Base-by-base conservation (phyloP, 441 rosid genomes). In the Euphorbia corollata region DNA sequence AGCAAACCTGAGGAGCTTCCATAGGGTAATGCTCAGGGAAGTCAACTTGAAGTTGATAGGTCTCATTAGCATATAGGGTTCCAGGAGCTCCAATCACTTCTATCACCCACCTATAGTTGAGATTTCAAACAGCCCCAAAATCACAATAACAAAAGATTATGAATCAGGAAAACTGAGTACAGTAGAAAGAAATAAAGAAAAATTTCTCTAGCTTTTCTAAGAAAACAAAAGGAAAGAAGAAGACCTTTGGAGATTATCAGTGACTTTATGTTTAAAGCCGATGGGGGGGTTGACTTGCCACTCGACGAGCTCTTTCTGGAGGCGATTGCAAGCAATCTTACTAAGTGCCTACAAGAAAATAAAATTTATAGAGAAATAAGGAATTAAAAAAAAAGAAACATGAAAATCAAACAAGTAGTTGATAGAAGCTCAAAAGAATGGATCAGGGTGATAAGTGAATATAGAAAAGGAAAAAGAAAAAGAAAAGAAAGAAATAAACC, bases 11-110 rank as follows among this genome's bases (percentile, higher is more conserved):
- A 45, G 99, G 99, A 24, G 98, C 97, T 81, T 94, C 99, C 99
- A 94, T 94, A 13, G 98, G 99, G 74, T 94, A 94, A 79, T 94
- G 97, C 80, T 91, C 97, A 59, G 99, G 98, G 66, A 91, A 94
- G 58, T 94, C 99, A 47, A 94, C 94, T 69, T 86, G 98, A 78
- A 94, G 98, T 64, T 94, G 99, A 77, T 87, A 91, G 55, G 86
- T 89, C 73, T 94, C 99, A 63, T 88, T 89, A 38, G 92, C 85
- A 64, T 94, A 94, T 18, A 94, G 82, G 65, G 99, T 94, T 45
- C 94, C 99, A 7, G 92, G 81, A 68, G 91, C 98, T 82, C 99
- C 99, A 80, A 75, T 84, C 38, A 89, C 94, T 85, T 91, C 98
- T 76, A 94, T 88, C 63, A 86, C 81, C 99, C 99, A 94, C 81